These are phyloP conservation scores for Ascochyta viciae-villosae DNA, from an alignment of 2,329 filamentous ascomycete genomes.

Conservation along the genomic window DNA sequence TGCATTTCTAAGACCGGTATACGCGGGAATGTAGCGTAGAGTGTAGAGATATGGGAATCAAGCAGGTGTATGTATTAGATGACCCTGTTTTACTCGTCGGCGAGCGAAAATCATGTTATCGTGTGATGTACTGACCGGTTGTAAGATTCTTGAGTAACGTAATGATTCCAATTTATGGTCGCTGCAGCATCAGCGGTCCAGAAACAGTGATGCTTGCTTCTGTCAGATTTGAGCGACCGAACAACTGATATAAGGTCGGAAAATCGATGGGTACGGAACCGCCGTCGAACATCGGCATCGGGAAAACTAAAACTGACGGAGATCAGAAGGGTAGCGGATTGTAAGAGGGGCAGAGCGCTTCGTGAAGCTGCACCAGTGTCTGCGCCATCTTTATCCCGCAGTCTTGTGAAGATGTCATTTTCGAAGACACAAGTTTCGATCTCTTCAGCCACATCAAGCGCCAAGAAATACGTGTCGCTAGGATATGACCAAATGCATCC, in stretches of 20 bases:
- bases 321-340: conserved; percentile 7
- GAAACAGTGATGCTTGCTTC: background rate
- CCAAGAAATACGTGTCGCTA: conserved; percentile 10
- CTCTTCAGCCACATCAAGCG: background rate
- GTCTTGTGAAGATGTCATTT: background rate
- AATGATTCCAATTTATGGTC: background rate
- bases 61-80: conserved; percentile 6
- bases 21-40: background rate
- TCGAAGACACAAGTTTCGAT: background rate
- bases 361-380: background rate
- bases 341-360: background rate
- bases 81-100: background rate
- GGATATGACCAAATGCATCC: conserved; percentile 7
- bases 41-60: conserved; percentile 4
- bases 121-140: background rate
- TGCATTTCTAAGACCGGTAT: conserved; percentile 7
- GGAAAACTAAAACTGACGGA: conserved; percentile 6
- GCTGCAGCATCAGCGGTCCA: too few species aligned
- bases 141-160: background rate
- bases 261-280: conserved; percentile 1
- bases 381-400: background rate
- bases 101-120: background rate
- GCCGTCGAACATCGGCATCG: background rate
- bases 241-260: background rate
- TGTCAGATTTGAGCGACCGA: background rate